Percentiles rank a stretch among this genome's conserved stretches.
These are phyloP conservation scores for Barnettozyma siamensis DNA, from an alignment of 805 yeast genomes.

Conservation along the genomic window DNA sequence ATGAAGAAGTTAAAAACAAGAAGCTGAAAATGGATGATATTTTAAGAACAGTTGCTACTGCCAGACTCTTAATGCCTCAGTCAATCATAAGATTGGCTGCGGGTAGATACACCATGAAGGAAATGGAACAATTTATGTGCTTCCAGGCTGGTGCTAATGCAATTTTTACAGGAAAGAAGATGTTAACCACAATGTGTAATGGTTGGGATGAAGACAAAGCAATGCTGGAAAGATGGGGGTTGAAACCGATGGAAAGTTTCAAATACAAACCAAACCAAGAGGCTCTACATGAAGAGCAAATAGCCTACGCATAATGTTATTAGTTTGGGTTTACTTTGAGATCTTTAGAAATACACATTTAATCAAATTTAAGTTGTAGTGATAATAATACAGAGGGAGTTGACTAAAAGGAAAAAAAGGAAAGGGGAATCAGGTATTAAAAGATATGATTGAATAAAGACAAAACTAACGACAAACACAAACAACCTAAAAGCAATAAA, in stretches of 20 bases:
- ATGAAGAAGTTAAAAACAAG: constrained; percentile 42
- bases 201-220: constrained; percentile 79
- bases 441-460: too few relatives aligned
- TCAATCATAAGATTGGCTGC: constrained; percentile 73
- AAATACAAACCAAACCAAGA: constrained; percentile 15
- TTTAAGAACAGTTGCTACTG: constrained; percentile 68
- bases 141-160: constrained; percentile 79
- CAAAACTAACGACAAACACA: too few relatives aligned
- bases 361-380: too few relatives aligned
- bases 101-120: constrained; percentile 77
- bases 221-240: constrained; percentile 67
- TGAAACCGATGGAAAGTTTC: constrained; percentile 49
- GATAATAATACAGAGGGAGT: too few relatives aligned
- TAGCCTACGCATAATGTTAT: too few relatives aligned
- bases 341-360: too few relatives aligned
- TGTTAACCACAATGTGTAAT: constrained; percentile 77
- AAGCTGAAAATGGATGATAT: constrained; percentile 55
- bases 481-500: too few relatives aligned
- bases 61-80: constrained; percentile 67
- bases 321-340: too few relatives aligned
- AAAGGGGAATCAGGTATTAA: too few relatives aligned
- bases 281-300: not conserved
- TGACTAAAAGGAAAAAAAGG: too few relatives aligned
- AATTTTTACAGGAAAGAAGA: constrained; percentile 72
- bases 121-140: constrained; percentile 66